Evolutionary conservation across 116 monocot genomes (phyloP).

Genomic region (Zostera marina): DNA sequence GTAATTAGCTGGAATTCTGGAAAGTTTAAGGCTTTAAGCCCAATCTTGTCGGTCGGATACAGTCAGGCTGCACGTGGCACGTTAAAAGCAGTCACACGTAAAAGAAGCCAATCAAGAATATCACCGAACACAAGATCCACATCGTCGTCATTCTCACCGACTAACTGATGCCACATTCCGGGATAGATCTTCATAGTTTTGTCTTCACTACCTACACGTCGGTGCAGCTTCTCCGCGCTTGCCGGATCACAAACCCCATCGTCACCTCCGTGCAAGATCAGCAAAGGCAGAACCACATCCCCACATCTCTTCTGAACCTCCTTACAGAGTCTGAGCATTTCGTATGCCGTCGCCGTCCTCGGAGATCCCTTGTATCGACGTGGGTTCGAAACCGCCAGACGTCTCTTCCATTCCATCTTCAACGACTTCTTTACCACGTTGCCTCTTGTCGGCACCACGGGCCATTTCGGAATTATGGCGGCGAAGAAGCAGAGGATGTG

Average conservation of each 20-base stretch:
- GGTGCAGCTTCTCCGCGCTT: slow-evolving; percentile 64
- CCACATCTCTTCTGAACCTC: slow-evolving; percentile 70
- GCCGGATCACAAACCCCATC: slow-evolving; percentile 64
- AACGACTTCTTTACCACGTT: slow-evolving; percentile 63
- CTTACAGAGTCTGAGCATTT: slow-evolving; percentile 66
- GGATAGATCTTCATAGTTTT: slow-evolving; percentile 60
- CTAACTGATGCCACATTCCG: slow-evolving; percentile 81
- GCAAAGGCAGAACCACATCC: slow-evolving; percentile 60
- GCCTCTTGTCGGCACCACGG: slow-evolving; percentile 56
- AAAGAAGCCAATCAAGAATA: slow-evolving; percentile 47
- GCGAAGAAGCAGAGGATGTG: slow-evolving; percentile 5
- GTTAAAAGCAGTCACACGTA: too few species aligned
- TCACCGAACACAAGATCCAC: slow-evolving; percentile 79
- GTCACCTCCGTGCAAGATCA: slow-evolving; percentile 66
- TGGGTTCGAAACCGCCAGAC: slow-evolving; percentile 63
- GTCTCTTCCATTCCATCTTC: slow-evolving; percentile 74
- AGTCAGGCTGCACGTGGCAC: too few species aligned
- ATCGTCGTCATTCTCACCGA: slow-evolving; percentile 68
- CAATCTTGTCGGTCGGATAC: too few species aligned
- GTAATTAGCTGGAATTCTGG: too few species aligned
- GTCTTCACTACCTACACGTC: slow-evolving; percentile 47
- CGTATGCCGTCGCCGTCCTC: slow-evolving; percentile 65
- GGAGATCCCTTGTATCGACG: slow-evolving; percentile 21
- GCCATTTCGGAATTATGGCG: slow-evolving; percentile 4
- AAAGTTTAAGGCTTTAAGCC: too few species aligned